Percentiles rank a stretch among this genome's conserved stretches.
Conservation (phyloP, 1,139 yeast species). For the Zygotorulaspora mrakii region DNA sequence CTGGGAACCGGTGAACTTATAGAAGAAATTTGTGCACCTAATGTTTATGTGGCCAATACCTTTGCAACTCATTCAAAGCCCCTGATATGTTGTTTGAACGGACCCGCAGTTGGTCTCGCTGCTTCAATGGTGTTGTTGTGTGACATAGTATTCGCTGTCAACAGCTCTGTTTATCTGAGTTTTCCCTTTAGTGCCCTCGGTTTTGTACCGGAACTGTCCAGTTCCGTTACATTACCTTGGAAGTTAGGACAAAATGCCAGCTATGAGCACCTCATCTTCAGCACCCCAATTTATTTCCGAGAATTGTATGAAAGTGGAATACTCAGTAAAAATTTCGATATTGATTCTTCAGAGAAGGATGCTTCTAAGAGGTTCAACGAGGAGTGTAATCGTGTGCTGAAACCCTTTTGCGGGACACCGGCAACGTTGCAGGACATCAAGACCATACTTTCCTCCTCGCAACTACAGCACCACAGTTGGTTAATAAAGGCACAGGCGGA, state of each 20-base stretch:
- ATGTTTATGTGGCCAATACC: constrained; percentile 62
- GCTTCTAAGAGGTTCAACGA: constrained; percentile 47
- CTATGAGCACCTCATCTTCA: constrained; percentile 67
- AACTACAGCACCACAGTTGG: constrained; percentile 46
- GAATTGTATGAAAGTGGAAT: constrained; percentile 58
- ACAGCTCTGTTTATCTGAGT: constrained; percentile 58
- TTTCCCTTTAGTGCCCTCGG: constrained; percentile 84
- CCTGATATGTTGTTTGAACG: constrained; percentile 73
- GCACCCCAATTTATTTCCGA: constrained; percentile 58
- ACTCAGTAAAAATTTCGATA: constrained; percentile 52
- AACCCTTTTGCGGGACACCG: constrained; percentile 11
- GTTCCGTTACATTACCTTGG: constrained; percentile 64
- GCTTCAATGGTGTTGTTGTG: constrained; percentile 71
- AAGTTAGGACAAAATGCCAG: constrained; percentile 75
- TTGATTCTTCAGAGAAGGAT: constrained; percentile 42
- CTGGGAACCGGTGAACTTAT: constrained; percentile 44
- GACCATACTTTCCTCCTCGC: constrained; percentile 45
- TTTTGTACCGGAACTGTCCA: constrained; percentile 77
- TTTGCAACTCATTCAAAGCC: constrained; percentile 70
- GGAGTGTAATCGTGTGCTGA: background rate
- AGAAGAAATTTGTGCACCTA: constrained; percentile 54
- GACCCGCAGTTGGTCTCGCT: constrained; percentile 80
- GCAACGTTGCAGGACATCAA: constrained; percentile 62
- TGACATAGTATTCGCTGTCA: constrained; percentile 69
- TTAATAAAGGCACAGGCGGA: constrained; percentile 60